These are phyloP conservation scores for Hirschioporus abietinus DNA, from an alignment of 768 basidiomycete genomes.

Conservation along the genomic window DNA sequence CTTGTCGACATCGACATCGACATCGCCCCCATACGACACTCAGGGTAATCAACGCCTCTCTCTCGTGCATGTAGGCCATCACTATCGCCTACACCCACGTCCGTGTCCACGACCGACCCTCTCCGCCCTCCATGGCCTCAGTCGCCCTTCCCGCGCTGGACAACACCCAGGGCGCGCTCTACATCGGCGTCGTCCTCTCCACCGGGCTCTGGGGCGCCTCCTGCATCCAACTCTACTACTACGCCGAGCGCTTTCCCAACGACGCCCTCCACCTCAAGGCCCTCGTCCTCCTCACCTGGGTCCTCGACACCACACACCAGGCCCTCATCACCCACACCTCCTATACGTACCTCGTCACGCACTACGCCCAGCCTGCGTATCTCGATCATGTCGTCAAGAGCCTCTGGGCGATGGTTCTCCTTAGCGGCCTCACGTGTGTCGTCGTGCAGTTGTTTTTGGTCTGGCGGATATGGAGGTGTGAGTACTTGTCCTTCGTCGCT, in stretches of 20 bases:
- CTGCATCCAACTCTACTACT: constrained; percentile 2
- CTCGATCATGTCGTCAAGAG: background rate
- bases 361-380: constrained; percentile 3
- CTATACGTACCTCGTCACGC: constrained; percentile 6
- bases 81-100: no score
- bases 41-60: no score
- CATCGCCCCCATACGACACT: background rate
- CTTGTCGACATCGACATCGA: no score
- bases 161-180: constrained; percentile 4
- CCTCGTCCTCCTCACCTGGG: background rate
- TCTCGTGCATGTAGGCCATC: no score
- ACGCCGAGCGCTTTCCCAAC: constrained; percentile 1
- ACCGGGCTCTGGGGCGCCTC: constrained; percentile 3
- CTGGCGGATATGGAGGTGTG: background rate
- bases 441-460: background rate
- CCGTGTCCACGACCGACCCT: background rate
- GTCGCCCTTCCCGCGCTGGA: background rate
- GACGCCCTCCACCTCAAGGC: constrained; percentile 4
- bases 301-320: constrained; percentile 6
- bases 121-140: no score
- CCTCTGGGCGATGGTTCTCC: background rate
- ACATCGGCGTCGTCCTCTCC: background rate
- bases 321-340: constrained; percentile 6
- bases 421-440: background rate
- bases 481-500: background rate